Evolutionary conservation across 164 flowering plant genomes (phyloP), one percentile per base, ranked within the genome.

Genomic region (Saururus chinensis): DNA sequence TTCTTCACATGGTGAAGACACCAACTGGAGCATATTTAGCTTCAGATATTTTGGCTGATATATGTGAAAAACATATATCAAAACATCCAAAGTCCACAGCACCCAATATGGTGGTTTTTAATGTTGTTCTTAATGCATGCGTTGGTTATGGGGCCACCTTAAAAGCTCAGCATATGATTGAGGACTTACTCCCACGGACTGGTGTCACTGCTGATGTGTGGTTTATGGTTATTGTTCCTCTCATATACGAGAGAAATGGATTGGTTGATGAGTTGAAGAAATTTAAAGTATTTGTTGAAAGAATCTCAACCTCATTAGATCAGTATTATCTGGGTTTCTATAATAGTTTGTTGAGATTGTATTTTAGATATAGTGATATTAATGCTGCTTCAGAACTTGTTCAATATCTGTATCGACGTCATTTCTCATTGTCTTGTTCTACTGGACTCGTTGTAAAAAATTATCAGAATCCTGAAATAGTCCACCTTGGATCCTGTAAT

Each of bases 121-220:
- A 89, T 72, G 84, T 89, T 72, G 84, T 92, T 70, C 79, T 92
- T 45, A 77, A 82, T 81, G 88, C 85, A 22, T 87, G 91, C 80
- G 76, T 79, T 65, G 74, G 78, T 60, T 84, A 77, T 71, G 70
- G 62, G 53, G 77, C 79, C 26, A 64, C 81, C 42, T 57, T 83
- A 19, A 92, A 82, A 68, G 98, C 88, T 19, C 82, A 83, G 55
- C 74, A 73, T 45, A 70, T 87, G 14, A 73, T 89, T 16, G 95
- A 84, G 20, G 93, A 85, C 66, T 61, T 77, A 58, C 84, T 92
- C 92, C 61, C 96, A 49, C 65, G 51, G 67, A 62, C 65, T 37
- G 86, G 89, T 16, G 76, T 84, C 7, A 59, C 74, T 40, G 96
- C 83, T 56, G 95, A 92, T 81, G 91, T 86, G 17, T 68, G 73